A percentile compares a stretch with the other conserved stretches of the same genome.
Conservation (phyloP, 2,329 filamentous ascomycete species). For the Alternaria arborescens region DNA sequence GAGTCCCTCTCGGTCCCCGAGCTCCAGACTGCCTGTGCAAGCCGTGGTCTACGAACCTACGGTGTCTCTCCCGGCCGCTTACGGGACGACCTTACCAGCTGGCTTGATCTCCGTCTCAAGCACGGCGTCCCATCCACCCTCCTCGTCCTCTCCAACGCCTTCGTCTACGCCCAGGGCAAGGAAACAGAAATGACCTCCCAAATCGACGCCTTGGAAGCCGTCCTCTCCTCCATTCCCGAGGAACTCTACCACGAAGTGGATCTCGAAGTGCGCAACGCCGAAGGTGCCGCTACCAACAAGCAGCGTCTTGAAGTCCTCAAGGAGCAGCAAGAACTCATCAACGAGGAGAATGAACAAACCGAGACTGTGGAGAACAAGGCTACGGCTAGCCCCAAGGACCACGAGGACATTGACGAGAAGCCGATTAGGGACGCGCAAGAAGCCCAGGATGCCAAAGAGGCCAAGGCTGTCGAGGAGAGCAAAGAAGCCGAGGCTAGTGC, state of each 20-base stretch:
- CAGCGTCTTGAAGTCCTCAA: conserved; percentile 97
- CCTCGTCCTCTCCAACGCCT: conserved; percentile 94
- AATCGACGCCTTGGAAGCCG: conserved; percentile 90
- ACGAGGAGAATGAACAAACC: conserved; percentile 95
- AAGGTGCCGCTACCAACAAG: conserved; percentile 98
- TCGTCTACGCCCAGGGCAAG: conserved; percentile 91
- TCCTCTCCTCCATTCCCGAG: conserved; percentile 93
- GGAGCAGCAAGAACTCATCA: conserved; percentile 97
- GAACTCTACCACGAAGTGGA: conserved; percentile 99
- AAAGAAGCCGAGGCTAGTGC: conserved; percentile 46
- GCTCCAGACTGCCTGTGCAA: conserved; percentile 89
- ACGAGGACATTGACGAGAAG: conserved; percentile 92
- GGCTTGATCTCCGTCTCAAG: conserved; percentile 91
- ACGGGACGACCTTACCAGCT: conserved; percentile 88
- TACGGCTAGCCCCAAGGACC: conserved; percentile 79
- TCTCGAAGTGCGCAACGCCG: conserved; percentile 94
- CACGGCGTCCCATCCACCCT: conserved; percentile 96
- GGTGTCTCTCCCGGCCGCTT: conserved; percentile 88
- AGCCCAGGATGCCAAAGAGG: conserved; percentile 26
- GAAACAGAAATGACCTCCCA: conserved; percentile 85
- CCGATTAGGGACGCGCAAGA: conserved; percentile 49
- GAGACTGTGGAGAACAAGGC: conserved; percentile 77
- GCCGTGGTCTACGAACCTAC: conserved; percentile 90
- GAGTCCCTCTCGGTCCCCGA: conserved; percentile 93
- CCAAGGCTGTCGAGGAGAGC: conserved; percentile 32